Base-by-base conservation (phyloP, 2,329 filamentous ascomycete genomes). In the Microsporum canis region DNA sequence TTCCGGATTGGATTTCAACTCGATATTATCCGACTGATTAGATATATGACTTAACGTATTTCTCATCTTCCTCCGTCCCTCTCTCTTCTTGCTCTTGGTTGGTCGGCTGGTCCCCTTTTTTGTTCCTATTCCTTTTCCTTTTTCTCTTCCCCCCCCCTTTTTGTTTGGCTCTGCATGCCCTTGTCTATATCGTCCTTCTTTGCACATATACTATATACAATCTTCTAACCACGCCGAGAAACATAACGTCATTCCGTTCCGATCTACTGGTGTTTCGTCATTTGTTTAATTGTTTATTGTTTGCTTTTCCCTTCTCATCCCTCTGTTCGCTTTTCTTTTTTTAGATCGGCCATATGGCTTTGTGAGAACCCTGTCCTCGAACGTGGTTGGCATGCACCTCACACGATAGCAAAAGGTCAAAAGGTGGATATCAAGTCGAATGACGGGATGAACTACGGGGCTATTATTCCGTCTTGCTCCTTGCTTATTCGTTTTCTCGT, bases 41-140 rank as follows among this genome's bases (percentile, higher is more conserved):
- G 45, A 51, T 51, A 47, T 47, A 51, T 51, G 45, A 51, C 27
- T 51, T 33, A 51, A 51, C 45, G 45, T 51, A 55, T 55, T 36
- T 55, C 51, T 55, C 33, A n/a, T 6, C 14, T 53, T 33, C 17
- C 43, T 47, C 17, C 27, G 33, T 53, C 45, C 27, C 45, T 49
- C 45, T 23, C 12, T 51, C 45, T 31, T 51, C 45, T 23, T 31
- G 17, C 3, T 7, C n/a, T 23, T 23, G 29, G 51, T 55, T 55
- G 51, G 43, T 23, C 23, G 43, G 49, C 14, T 31, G 49, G 27
- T 31, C n/a, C 17, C 23, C 1, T 51, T 29, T 33, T 29, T 29
- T 31, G 29, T 2, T 29, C 3, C 10, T 31, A 3, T 51, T 43
- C 17, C 6, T 10, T 6, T 29, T 51, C 10, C 14, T 12, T 29